Base-by-base conservation (phyloP, 306 rosid species). In the Parietaria judaica region DNA sequence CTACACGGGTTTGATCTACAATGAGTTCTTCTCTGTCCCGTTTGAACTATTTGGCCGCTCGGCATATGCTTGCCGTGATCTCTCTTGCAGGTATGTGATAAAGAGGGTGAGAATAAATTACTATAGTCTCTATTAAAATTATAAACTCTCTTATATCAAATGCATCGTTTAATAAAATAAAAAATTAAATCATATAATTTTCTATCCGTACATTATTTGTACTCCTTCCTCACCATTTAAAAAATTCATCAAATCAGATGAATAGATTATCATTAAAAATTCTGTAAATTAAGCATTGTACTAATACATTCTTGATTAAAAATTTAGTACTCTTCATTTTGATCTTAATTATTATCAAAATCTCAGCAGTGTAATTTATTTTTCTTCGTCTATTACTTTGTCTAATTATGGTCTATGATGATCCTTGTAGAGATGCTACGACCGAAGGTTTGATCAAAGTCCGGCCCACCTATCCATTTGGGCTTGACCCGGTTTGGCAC, bases 401-500 rank as follows among this genome's bases (percentile, higher is more conserved):
- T 23, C 31, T 50, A 7, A 49, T 4, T 14, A 60, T 45, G 36
- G 61, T 6, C n/a, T 44, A 50, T 59, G 67, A 58, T 36, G 36
- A 37, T 45, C 51, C 47, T 38, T 73, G 51, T 80, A 94, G 99
- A 48, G 99, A 88, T 8, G 79, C 99, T 36, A 79, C 94, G 34
- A 86, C 95, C 3, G 52, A n/a, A 47, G 99, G 99, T 66, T 76
- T 94, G 74, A 81, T 88, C 51, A 94, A 88, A 82, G 79, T 75
- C 79, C 83, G 84, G 11, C 80, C 65, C 48, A 73, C 99, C 11
- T 94, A 94, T 72, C 99, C 99, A 58, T 94, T 94, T 70, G 99
- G 99, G 48, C 81, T 94, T 73, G 99, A 94, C 72, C 99, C 99
- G 68, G 95, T 76, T 49, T 92, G 99, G 96, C 96, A 92, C 67